phyloP scores from a whole-genome alignment of 2,329 filamentous ascomycete genomes.

The Claviceps monticola region DNA sequence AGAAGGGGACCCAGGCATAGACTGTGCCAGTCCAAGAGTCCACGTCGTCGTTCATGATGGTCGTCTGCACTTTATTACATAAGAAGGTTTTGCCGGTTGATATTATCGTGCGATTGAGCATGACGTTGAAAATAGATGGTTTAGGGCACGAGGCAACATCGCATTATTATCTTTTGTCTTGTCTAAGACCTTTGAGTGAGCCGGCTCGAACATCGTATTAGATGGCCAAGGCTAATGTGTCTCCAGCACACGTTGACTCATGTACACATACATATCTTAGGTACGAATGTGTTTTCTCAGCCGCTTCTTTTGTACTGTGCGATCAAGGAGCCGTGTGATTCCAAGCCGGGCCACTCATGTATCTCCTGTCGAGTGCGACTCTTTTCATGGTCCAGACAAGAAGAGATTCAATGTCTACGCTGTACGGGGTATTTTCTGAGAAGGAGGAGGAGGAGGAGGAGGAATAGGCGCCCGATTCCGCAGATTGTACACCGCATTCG shows the following conservation, averaged over 20 bases:
- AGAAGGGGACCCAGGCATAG: background rate
- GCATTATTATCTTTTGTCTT: background rate
- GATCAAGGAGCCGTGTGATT: background rate
- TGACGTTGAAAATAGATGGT: background rate
- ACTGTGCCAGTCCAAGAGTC: background rate
- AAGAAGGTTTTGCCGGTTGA: too few relatives aligned
- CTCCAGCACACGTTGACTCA: background rate
- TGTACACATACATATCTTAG: background rate
- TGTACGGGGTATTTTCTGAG: too few relatives aligned
- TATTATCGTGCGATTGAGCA: background rate
- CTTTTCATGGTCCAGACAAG: too few relatives aligned
- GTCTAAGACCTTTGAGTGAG: background rate
- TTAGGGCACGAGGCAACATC: background rate
- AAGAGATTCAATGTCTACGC: too few relatives aligned
- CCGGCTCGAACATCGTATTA: background rate
- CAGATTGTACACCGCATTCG: constrained; percentile 46
- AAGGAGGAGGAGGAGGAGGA: background rate
- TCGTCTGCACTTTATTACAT: too few relatives aligned
- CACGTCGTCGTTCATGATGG: background rate
- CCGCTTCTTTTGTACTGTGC: background rate
- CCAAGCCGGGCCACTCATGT: background rate
- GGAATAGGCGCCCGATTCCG: constrained; percentile 36
- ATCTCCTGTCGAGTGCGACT: too few relatives aligned
- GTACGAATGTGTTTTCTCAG: too few relatives aligned
- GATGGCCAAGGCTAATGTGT: background rate